These are phyloP conservation scores for Panaeolus cyanescens DNA, from an alignment of 768 basidiomycete species.

Conservation along the genomic window DNA sequence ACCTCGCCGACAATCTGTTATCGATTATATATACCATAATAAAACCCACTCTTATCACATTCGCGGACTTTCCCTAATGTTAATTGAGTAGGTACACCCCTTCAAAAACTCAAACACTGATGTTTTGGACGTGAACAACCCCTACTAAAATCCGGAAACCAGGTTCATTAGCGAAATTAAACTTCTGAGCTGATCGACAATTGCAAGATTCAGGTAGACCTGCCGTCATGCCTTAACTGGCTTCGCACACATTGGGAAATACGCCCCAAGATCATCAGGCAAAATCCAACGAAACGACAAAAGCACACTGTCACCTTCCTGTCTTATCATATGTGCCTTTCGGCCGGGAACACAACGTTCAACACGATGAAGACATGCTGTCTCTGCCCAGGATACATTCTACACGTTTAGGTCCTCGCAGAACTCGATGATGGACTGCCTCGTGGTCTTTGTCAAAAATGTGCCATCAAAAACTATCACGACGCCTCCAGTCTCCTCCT, in stretches of 20 bases:
- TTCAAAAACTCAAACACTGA: neutral
- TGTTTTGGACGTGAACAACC: neutral
- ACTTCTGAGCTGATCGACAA: slow-evolving; percentile 36
- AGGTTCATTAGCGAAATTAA: slow-evolving; percentile 44
- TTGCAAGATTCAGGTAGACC: slow-evolving; percentile 16
- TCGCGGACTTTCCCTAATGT: slow-evolving; percentile 1
- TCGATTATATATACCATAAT: slow-evolving; percentile 5
- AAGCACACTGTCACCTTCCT: slow-evolving; percentile 22
- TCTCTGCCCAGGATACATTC: slow-evolving; percentile 65
- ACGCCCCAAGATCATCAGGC: slow-evolving; percentile 17
- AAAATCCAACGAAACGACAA: slow-evolving; percentile 13
- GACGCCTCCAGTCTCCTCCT: slow-evolving; percentile 28
- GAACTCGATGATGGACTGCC: slow-evolving; percentile 58
- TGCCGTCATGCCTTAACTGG: slow-evolving; percentile 16
- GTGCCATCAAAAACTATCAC: slow-evolving; percentile 28
- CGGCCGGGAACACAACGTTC: slow-evolving; percentile 55
- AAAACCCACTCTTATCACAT: neutral
- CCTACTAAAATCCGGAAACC: slow-evolving; percentile 15
- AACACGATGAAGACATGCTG: slow-evolving; percentile 71
- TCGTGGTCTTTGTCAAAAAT: slow-evolving; percentile 35
- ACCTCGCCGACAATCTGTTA: neutral
- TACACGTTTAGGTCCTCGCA: slow-evolving; percentile 61
- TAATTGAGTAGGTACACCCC: neutral
- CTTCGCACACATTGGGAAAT: slow-evolving; percentile 15
- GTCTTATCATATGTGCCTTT: slow-evolving; percentile 58